These are phyloP conservation scores for Gautieria morchelliformis DNA, from an alignment of 768 basidiomycete species.

Conservation along the genomic window DNA sequence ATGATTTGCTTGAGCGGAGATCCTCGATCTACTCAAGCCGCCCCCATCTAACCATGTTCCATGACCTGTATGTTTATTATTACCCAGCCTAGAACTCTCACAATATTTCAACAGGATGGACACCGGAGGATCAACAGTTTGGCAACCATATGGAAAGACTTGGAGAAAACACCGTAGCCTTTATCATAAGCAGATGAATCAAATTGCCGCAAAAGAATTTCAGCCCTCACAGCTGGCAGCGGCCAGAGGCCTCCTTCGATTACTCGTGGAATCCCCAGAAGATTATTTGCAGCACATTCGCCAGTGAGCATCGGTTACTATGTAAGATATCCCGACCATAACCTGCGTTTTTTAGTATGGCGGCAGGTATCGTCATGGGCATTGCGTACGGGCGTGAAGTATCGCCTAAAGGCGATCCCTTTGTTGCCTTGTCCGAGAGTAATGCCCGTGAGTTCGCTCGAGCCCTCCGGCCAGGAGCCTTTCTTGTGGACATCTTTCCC, in stretches of 20 bases:
- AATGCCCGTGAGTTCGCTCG: neutral
- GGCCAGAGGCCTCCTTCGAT: conserved; percentile 28
- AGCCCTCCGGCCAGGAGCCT: neutral
- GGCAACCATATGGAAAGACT: conserved; percentile 28
- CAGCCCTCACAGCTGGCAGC: conserved; percentile 24
- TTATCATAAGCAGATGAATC: conserved; percentile 31
- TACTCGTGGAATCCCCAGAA: conserved; percentile 27
- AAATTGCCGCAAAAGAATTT: conserved; percentile 17
- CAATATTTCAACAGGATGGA: conserved; percentile 27
- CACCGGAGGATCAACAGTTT: conserved; percentile 28
- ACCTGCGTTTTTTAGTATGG: neutral
- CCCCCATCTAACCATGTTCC: conserved; percentile 40
- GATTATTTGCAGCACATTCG: conserved; percentile 29
- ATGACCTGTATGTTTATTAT: conserved; percentile 21
- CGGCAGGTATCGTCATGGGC: conserved; percentile 1
- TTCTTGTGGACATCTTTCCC: conserved; percentile 4
- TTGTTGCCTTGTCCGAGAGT: neutral
- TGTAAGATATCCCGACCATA: neutral
- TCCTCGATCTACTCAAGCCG: conserved; percentile 39
- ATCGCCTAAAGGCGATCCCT: neutral
- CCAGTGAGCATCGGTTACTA: neutral
- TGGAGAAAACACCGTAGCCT: conserved; percentile 30
- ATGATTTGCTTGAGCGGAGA: conserved; percentile 40
- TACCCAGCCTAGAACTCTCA: no score
- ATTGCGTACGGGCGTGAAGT: conserved; percentile 3